Base-by-base conservation (phyloP, 257 asterid genomes). In the Orobanche coerulescens region DNA sequence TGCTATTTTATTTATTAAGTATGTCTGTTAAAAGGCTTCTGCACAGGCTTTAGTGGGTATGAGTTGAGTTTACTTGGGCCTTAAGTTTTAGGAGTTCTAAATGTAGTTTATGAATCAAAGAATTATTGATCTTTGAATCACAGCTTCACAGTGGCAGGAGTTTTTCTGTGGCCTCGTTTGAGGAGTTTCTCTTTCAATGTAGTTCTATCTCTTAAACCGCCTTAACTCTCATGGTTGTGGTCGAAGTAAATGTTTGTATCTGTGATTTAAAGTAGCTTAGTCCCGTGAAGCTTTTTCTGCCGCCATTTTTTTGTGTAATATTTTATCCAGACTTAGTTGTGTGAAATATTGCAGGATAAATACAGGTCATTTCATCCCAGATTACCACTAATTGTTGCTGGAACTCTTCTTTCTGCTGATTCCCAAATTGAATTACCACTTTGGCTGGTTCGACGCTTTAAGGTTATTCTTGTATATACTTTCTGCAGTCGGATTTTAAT, bases 401-500 rank as follows among this genome's bases (percentile, higher is more conserved):
- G 83, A 50, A 83, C 96, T 65, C 98, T 92, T 64, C 94, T 92
- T 68, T 85, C 94, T n/a, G 76, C 84, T 75, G 98, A 92, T 84
- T 78, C 94, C 75, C 95, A 81, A 74, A 79, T 88, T 66, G 96
- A 84, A 59, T 72, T 92, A 67, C 98, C 96, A 16, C 88, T 92
- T 64, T 92, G 98, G 98, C 65, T 92, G 87, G 86, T 88, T 72
- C 85, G 81, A 54, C 76, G 78, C 76, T 86, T 92, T 75, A 88
- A 84, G 98, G 98, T 84, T 75, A 43, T 63, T 25, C 58, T 61
- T 59, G 5, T 46, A 24, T 67, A 26, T 61, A 57, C 39, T 11
- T 39, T 30, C 67, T 64, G 48, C 56, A 14, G 28, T 55, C 51
- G 55, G 52, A 49, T 48, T 49, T 25, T 52, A 42, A 16, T 19